Evolutionary conservation across 2,329 filamentous ascomycete genomes (phyloP).

Genomic region (Beauveria bassiana): DNA sequence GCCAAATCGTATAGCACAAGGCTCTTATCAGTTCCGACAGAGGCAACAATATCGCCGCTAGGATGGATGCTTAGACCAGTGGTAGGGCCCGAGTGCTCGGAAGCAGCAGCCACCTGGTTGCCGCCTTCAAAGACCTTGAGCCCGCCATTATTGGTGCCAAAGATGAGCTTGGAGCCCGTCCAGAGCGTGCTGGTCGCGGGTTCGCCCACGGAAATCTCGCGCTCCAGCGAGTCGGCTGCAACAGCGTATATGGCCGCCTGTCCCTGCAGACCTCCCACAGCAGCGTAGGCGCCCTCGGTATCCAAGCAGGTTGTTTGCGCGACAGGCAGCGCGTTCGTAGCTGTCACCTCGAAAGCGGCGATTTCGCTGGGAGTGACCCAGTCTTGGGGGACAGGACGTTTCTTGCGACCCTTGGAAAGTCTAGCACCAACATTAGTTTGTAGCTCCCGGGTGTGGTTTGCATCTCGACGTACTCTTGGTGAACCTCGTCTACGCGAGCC

Average conservation of each 20-base stretch:
- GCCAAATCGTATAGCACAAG: conserved; percentile 81
- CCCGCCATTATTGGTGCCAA: conserved; percentile 66
- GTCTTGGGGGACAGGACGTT: conserved; percentile 73
- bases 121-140: conserved; percentile 75
- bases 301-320: conserved; percentile 42
- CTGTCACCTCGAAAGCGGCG: conserved; percentile 35
- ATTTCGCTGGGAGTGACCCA: conserved; percentile 77
- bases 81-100: conserved; percentile 75
- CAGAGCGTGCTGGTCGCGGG: conserved; percentile 60
- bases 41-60: conserved; percentile 73
- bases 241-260: conserved; percentile 69
- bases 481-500: conserved; percentile 69
- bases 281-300: conserved; percentile 54
- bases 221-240: conserved; percentile 57
- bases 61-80: conserved; percentile 77
- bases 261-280: conserved; percentile 69
- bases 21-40: conserved; percentile 85
- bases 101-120: conserved; percentile 59
- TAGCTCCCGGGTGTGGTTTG: neutral
- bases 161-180: conserved; percentile 59
- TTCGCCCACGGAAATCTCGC: conserved; percentile 57
- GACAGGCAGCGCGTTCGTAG: conserved; percentile 40
- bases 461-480: conserved; percentile 57
- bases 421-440: conserved; percentile 35
- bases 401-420: conserved; percentile 81